Conservation (phyloP, 495 filamentous ascomycete genomes). For the Aspergillus sclerotiicarbonarius region DNA sequence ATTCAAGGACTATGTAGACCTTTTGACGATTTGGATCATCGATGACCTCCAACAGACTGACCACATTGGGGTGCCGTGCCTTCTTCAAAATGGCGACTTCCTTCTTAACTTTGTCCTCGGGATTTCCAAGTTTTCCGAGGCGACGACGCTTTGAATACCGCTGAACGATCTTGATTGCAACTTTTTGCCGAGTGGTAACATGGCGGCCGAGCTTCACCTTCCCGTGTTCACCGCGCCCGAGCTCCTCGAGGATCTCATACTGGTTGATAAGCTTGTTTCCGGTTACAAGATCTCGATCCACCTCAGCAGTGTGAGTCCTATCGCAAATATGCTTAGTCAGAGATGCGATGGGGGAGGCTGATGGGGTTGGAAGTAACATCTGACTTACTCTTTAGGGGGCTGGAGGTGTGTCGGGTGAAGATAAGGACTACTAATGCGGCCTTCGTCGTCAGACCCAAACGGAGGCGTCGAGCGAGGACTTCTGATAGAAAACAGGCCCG, state of each 20-base stretch:
- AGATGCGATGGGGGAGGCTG: background rate
- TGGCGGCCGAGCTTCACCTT: conserved; percentile 94
- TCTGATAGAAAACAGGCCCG: conserved; percentile 58
- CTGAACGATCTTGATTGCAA: conserved; percentile 98
- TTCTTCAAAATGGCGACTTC: conserved; percentile 99
- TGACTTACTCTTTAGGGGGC: conserved; percentile 58
- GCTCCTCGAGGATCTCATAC: conserved; percentile 93
- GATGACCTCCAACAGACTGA: conserved; percentile 93
- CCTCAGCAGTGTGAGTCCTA: conserved; percentile 81
- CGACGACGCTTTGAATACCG: conserved; percentile 89
- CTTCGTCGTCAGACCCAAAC: conserved; percentile 48
- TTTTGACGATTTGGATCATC: conserved; percentile 95
- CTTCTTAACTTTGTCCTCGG: conserved; percentile 91
- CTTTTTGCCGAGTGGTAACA: conserved; percentile 69
- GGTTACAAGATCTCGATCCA: conserved; percentile 81
- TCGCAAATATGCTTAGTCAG: background rate
- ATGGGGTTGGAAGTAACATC: background rate
- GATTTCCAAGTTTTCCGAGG: conserved; percentile 71
- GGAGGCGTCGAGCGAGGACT: conserved; percentile 48
- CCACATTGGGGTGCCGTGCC: conserved; percentile 91
- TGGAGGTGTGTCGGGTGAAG: conserved; percentile 65
- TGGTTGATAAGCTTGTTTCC: conserved; percentile 95
- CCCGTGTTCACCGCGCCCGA: conserved; percentile 92
- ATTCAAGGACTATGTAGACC: conserved; percentile 96
- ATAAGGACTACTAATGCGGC: conserved; percentile 51